A percentile compares a stretch with the other conserved stretches of the same genome.
These are phyloP conservation scores for Tricholoma sp. DNA, from an alignment of 768 basidiomycete genomes.

Conservation along the genomic window DNA sequence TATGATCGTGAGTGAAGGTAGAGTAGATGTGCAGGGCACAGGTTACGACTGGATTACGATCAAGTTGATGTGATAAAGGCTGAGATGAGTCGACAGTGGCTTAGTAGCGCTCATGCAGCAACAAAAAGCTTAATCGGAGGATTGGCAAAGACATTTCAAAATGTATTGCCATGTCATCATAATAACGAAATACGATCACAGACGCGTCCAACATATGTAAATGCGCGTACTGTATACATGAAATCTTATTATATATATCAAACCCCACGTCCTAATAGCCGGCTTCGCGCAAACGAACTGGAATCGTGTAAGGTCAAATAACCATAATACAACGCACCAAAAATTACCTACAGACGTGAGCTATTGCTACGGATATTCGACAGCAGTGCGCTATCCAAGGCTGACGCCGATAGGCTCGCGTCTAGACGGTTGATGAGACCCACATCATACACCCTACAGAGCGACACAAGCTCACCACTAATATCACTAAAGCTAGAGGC, in stretches of 20 bases:
- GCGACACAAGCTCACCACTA: conserved; percentile 51
- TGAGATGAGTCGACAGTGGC: background rate
- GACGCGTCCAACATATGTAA: conserved; percentile 8
- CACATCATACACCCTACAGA: background rate
- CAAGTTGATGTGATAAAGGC: background rate
- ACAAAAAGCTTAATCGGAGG: background rate
- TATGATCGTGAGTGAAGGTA: conserved; percentile 4
- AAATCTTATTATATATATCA: background rate
- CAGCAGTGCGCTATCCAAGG: conserved; percentile 72
- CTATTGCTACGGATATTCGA: conserved; percentile 67
- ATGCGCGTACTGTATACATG: background rate
- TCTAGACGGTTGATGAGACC: conserved; percentile 33
- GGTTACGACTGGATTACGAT: too few species aligned
- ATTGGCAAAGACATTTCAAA: too few species aligned
- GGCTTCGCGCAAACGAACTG: conserved; percentile 35
- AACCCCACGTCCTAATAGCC: conserved; percentile 25
- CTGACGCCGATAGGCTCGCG: conserved; percentile 71
- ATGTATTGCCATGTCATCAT: conserved; percentile 12
- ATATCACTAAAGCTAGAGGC: conserved; percentile 83
- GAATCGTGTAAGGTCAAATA: conserved; percentile 1
- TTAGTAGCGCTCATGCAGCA: background rate
- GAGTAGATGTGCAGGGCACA: background rate
- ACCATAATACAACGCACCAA: background rate
- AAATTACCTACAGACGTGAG: conserved; percentile 60
- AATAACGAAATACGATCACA: conserved; percentile 7